phyloP scores from a whole-genome alignment of 306 rosid species.

The Cucurbita maxima region DNA sequence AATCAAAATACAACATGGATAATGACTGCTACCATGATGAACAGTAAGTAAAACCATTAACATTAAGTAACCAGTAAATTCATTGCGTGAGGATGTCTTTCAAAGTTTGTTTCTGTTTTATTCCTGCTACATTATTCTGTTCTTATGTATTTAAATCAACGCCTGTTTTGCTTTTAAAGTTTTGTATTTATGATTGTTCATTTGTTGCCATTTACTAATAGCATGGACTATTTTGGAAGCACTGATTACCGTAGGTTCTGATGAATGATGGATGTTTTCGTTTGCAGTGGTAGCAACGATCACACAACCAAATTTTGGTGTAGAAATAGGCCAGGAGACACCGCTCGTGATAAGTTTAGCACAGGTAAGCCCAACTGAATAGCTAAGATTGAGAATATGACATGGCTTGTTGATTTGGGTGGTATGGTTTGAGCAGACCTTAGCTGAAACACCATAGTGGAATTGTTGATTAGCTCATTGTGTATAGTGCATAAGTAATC shows the following conservation, averaged over 20 bases:
- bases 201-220: neutral
- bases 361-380: constrained; percentile 17
- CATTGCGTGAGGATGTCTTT: neutral
- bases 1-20: too few species aligned
- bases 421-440: too few species aligned
- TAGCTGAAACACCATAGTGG: neutral
- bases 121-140: neutral
- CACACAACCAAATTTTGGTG: constrained; percentile 97
- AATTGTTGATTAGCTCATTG: neutral
- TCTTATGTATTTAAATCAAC: neutral
- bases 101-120: neutral
- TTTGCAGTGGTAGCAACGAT: constrained; percentile 96
- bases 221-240: neutral
- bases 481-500: neutral
- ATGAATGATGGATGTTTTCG: neutral
- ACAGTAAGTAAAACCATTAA: neutral
- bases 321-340: constrained; percentile 96
- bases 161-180: neutral
- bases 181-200: neutral
- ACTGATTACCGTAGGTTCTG: neutral
- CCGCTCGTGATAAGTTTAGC: constrained; percentile 63
- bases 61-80: neutral
- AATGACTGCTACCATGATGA: neutral
- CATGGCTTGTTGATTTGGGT: too few species aligned
- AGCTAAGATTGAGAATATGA: too few species aligned